Base-by-base conservation (phyloP, 129 eudicot species). In the Tagetes patula region DNA sequence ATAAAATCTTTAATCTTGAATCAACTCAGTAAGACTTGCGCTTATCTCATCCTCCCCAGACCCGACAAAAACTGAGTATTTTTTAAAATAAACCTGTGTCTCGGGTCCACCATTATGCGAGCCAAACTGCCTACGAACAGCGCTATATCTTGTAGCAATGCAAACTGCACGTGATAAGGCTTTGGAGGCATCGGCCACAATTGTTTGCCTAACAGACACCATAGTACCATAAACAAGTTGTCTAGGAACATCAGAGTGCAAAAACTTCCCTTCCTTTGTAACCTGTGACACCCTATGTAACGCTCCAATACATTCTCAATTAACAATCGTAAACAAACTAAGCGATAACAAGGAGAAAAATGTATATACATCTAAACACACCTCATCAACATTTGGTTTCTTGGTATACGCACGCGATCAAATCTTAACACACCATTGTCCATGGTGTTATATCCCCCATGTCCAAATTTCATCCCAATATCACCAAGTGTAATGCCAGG, bases 321-420 rank as follows among this genome's bases (percentile, higher is more conserved):
- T 36, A 8, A 33, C 6, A 33, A 46, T 33, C 11, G n/a, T 8
- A 27, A 34, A 48, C 30, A 11, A 43, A n/a, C 27, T 13, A 48
- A 13, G 13, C 11, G 9, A 59, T 7, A 40, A 36, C 10, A 71
- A 10, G 32, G 38, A 38, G 30, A 42, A 4, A 64, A 41, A 34
- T 41, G 10, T 12, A 50, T 38, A 43, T 47, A 6, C 14, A 33
- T 58, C 45, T 43, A n/a, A n/a, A 33, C 43, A 4, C 10, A 95
- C 99, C 97, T 86, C 99, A 95, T 95, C 77, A 95, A 74, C 99
- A 95, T 95, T 67, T 95, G 99, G 67, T 83, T 63, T 77, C 99
- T 84, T 39, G 99, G 97, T 50, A 95, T 95, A 39, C 96, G 96
- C 62, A 95, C 90, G 65, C 82, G 94, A 80, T 90, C 91, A 83